Evolutionary conservation across 2,329 filamentous ascomycete species (phyloP).

Genomic region (Fusarium abutilonis): DNA sequence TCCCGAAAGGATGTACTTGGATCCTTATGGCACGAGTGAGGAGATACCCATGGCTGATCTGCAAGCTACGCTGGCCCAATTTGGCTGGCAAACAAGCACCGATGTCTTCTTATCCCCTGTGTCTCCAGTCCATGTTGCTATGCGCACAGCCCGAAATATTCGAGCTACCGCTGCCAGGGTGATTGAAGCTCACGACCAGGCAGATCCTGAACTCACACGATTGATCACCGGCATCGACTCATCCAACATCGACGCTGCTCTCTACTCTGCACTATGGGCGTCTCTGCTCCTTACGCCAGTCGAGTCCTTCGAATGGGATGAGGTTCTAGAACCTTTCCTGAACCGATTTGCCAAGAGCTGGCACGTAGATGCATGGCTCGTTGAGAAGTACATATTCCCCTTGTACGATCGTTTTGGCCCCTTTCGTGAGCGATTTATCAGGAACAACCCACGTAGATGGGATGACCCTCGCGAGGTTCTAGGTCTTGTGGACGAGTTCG

Average conservation of each 20-base stretch:
- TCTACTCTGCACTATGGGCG: constrained; percentile 81
- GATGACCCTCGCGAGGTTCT: constrained; percentile 48
- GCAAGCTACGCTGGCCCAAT: constrained; percentile 64
- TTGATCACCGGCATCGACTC: constrained; percentile 50
- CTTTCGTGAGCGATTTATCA: constrained; percentile 43
- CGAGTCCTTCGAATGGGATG: constrained; percentile 63
- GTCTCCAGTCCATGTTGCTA: constrained; percentile 71
- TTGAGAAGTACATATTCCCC: constrained; percentile 72
- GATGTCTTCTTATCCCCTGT: constrained; percentile 71
- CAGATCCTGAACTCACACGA: constrained; percentile 47
- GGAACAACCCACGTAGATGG: constrained; percentile 42
- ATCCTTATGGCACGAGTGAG: constrained; percentile 77
- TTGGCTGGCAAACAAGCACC: constrained; percentile 55
- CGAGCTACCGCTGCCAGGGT: constrained; percentile 67
- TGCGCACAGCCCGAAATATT: constrained; percentile 81
- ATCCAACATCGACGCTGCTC: constrained; percentile 64
- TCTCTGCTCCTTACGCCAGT: constrained; percentile 64
- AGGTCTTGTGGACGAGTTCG: constrained; percentile 55
- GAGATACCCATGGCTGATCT: constrained; percentile 73
- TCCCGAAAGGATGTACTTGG: constrained; percentile 74
- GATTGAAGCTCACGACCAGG: constrained; percentile 44
- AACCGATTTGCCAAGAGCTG: constrained; percentile 52
- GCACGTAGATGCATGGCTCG: constrained; percentile 75
- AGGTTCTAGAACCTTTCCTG: constrained; percentile 71
- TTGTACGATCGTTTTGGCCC: constrained; percentile 62